A percentile compares a stretch with the other conserved stretches of the same genome.
Evolutionary conservation across 805 yeast genomes (phyloP).

Genomic region (Ogataea saltuana): DNA sequence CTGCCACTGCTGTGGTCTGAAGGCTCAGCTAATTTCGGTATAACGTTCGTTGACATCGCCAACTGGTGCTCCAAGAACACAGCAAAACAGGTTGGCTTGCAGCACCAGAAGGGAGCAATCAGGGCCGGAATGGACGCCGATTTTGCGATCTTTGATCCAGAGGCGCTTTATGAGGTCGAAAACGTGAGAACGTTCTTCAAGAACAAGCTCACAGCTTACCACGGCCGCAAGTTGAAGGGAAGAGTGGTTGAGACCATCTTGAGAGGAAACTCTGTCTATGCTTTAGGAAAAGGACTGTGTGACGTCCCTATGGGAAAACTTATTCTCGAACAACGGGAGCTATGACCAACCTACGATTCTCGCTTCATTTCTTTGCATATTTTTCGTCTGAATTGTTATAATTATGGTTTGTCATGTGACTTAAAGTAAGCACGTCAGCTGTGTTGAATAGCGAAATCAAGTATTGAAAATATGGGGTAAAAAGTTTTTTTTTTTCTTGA

Average conservation of each 20-base stretch:
- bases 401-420: too few relatives aligned
- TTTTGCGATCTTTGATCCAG: conserved; percentile 76
- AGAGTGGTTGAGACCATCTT: conserved; percentile 77
- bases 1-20: conserved; percentile 79
- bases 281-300: conserved; percentile 54
- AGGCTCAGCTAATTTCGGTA: conserved; percentile 45
- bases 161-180: conserved; percentile 46
- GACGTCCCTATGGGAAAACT: conserved; percentile 58
- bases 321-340: conserved; percentile 57
- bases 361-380: too few relatives aligned
- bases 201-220: conserved; percentile 86
- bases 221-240: conserved; percentile 69
- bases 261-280: conserved; percentile 72
- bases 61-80: conserved; percentile 84
- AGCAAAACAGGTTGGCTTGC: conserved; percentile 79
- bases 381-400: too few relatives aligned
- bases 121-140: conserved; percentile 85
- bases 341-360: too few relatives aligned
- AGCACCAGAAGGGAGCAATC: conserved; percentile 70
- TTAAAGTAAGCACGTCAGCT: too few relatives aligned
- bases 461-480: too few relatives aligned
- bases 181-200: conserved; percentile 68
- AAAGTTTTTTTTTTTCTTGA: too few relatives aligned
- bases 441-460: too few relatives aligned
- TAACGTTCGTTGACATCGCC: conserved; percentile 56